phyloP scores from a whole-genome alignment of 768 basidiomycete genomes.

The Podaxis sp. region DNA sequence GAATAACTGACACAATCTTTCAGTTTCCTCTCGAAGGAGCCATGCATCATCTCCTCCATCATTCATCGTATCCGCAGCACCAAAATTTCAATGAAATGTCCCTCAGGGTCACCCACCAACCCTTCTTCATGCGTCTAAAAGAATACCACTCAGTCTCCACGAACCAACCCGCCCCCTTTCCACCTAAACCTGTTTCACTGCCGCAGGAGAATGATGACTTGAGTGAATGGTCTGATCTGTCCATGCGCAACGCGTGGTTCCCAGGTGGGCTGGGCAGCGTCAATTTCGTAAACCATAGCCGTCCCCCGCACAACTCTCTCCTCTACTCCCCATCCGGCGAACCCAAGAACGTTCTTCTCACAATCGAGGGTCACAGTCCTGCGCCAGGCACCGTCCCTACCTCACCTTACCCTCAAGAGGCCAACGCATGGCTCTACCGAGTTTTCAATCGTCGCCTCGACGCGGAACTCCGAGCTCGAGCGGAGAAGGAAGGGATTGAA shows the following conservation, averaged over 20 bases:
- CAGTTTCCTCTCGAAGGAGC: not conserved
- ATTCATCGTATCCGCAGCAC: conserved; percentile 14
- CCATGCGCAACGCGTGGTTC: conserved; percentile 37
- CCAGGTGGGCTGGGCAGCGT: conserved; percentile 25
- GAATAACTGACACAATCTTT: not conserved
- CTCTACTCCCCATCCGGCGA: not conserved
- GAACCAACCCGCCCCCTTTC: not conserved
- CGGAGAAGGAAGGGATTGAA: not conserved
- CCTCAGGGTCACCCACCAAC: conserved; percentile 2
- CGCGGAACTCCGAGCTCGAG: not conserved
- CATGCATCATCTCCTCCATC: conserved; percentile 4
- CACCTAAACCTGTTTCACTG: not conserved
- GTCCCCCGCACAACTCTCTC: not conserved
- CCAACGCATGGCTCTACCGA: conserved; percentile 30
- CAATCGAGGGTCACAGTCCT: not conserved
- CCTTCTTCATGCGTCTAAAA: conserved; percentile 18
- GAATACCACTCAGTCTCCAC: conserved; percentile 6
- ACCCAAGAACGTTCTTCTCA: not conserved
- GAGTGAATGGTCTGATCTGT: conserved; percentile 11
- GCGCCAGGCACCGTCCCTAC: not conserved
- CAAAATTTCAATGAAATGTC: conserved; percentile 3
- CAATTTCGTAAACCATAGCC: not conserved
- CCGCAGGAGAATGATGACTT: not conserved
- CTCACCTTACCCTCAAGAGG: conserved; percentile 11
- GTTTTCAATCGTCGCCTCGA: conserved; percentile 31